Base-by-base conservation (phyloP, 108 stramenopile species). In the Nannochloropsis gaditana region DNA sequence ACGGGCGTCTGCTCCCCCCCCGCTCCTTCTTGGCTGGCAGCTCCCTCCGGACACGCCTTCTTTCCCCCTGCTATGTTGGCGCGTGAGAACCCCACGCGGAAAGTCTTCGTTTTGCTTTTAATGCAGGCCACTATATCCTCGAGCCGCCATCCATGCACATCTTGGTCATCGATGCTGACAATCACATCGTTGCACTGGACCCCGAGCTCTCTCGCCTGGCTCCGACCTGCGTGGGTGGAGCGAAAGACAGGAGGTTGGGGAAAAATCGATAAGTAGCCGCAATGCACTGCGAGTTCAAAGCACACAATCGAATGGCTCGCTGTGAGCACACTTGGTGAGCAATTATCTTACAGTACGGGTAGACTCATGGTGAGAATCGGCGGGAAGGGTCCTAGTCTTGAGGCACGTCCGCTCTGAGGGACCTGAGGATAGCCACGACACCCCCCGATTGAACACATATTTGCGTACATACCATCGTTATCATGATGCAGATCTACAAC, bases 131-230 rank as follows among this genome's bases (percentile, higher is more conserved):
- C n/a, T 15, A 73, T 73, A 5, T 15, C n/a, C 19, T 3, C 6
- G 4, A 73, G n/a, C 59, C 2, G n/a, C 59, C 59, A 73, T n/a
- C 59, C 59, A n/a, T n/a, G 59, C 19, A n/a, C 59, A 73, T 73
- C 59, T n/a, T n/a, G 19, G n/a, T n/a, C n/a, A n/a, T 73, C 59
- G n/a, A 73, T 73, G 59, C 19, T 73, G 59, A 73, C 59, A 8
- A 73, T 73, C 19, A 6, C 59, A 6, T 73, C 59, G n/a, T 5
- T n/a, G 2, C 3, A n/a, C 6, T 73, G 4, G 19, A 73, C 59
- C n/a, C 59, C 59, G 15, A 73, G 59, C 59, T 73, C 59, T 73
- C 3, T n/a, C 59, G 59, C 59, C 59, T 73, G 59, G 59, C 59
- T 6, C 31, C 31, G 31, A 31, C 31, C 31, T 31, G 31, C 31